Conservation (phyloP, 148 eudicot genomes). For the Camellia granthamiana region DNA sequence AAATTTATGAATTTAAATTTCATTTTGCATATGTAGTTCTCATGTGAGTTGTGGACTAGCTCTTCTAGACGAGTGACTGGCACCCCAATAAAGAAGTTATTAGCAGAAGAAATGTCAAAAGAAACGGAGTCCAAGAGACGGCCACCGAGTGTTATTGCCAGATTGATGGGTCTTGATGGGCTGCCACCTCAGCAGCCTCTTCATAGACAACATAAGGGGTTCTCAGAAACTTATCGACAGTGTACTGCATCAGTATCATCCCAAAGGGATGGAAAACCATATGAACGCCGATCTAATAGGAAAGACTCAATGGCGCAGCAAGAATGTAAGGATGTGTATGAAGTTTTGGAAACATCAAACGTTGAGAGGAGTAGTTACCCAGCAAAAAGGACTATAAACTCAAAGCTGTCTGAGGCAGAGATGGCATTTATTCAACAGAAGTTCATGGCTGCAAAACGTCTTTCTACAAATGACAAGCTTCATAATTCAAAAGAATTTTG, state of each 20-base stretch:
- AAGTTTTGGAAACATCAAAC: constrained; percentile 51
- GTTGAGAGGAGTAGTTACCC: constrained; percentile 27
- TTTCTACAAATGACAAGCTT: constrained; percentile 51
- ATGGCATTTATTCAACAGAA: constrained; percentile 46
- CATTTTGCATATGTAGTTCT: constrained; percentile 31
- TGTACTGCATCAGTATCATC: constrained; percentile 24
- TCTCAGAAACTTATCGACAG: constrained; percentile 31
- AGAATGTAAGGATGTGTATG: constrained; percentile 75
- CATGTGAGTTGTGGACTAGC: constrained; percentile 38
- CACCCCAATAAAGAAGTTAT: constrained; percentile 59
- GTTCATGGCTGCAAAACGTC: constrained; percentile 50
- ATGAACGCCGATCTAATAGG: constrained; percentile 27
- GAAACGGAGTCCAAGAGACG: constrained; percentile 51
- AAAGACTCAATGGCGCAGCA: constrained; percentile 40
- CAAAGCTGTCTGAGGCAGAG: constrained; percentile 43
- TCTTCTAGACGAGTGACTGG: constrained; percentile 36
- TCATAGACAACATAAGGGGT: constrained; percentile 42
- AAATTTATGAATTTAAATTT: constrained; percentile 2
- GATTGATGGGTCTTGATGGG: constrained; percentile 93
- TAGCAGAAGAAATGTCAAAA: constrained; percentile 60
- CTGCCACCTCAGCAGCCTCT: constrained; percentile 56
- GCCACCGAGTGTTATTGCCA: constrained; percentile 60
- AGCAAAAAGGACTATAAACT: constrained; percentile 28
- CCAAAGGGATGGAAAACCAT: constrained; percentile 24
- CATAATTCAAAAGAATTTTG: constrained; percentile 43